Evolutionary conservation across 179 eudicot genomes (phyloP).

Genomic region (Silene noctiflora): DNA sequence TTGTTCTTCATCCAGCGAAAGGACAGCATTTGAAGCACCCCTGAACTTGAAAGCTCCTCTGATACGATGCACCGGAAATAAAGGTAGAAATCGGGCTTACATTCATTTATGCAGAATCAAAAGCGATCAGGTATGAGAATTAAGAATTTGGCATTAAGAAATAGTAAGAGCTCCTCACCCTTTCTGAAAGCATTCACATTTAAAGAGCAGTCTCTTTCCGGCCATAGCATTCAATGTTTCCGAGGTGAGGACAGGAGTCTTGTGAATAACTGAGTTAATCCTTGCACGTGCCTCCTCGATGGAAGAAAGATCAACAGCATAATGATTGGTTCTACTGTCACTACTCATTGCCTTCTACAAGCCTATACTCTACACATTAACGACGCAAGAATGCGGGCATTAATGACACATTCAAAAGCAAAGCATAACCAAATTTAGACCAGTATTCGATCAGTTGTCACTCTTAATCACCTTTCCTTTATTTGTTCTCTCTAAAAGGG

Average conservation of each 20-base stretch:
- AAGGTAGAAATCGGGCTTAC: background rate
- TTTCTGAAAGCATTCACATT: constrained; percentile 96
- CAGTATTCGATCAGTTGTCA: no score
- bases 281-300: constrained; percentile 67
- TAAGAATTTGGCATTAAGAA: background rate
- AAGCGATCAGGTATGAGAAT: background rate
- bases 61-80: background rate
- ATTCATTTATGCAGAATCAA: background rate
- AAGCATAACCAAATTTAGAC: background rate
- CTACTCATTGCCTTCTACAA: constrained; percentile 36
- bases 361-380: background rate
- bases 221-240: constrained; percentile 61
- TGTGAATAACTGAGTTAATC: constrained; percentile 54
- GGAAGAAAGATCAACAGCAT: constrained; percentile 76
- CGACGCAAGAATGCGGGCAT: background rate
- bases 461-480: no score
- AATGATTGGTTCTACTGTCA: constrained; percentile 32
- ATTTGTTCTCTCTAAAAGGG: no score
- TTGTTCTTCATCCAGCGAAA: constrained; percentile 68
- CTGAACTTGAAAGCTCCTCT: constrained; percentile 97
- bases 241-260: constrained; percentile 73
- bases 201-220: constrained; percentile 71
- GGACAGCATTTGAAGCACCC: constrained; percentile 91
- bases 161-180: constrained; percentile 49
- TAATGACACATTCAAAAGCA: background rate